Evolutionary conservation across 1,284 basidiomycete species (phyloP), one percentile per base, ranked within the genome.

Genomic region (Fomitopsis schrenkii): DNA sequence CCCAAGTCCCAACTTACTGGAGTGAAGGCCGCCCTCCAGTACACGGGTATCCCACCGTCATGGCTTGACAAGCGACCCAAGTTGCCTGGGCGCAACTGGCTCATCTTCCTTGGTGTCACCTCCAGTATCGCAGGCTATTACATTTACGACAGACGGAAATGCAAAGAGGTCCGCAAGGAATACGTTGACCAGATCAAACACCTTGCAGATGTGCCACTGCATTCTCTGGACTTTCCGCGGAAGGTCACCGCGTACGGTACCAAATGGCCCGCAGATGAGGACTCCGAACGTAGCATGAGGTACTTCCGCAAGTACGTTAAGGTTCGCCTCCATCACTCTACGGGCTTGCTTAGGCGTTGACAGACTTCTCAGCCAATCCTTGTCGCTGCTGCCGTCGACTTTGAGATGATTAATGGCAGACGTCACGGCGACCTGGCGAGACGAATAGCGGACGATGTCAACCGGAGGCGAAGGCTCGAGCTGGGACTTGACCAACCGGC

Each of bases 221-320:
- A 81, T 59, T 84, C 86, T 33, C 75, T 88, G 67, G 94, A 89
- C 33, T 79, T 83, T 62, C 87, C 93, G 5, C 84, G 96, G 50
- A 94, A 90, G 73, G 88, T 98, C 61, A 88, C 83, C 2, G 94
- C 98, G 22, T 95, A 94, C 70, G 93, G 90, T 35, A 86, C 87
- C 42, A 93, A 92, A 72, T 97, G 95, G 86, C 95, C 96, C 1
- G 95, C 93, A 54, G 97, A 99, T 74, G 94, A 97, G 70, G 95
- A 98, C 71, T 87, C 88, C 67, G 89, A 95, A 72, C 87, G 93
- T 64, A 85, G 88, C 59, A 78, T 93, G 70, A 87, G 82, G 73
- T 95, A 94, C 80, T 99, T 98, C 78, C 89, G 93, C 72, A 94
- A 93, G 80, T 98, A 97, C 76, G 87, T 98, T 80, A 97, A 97